Base-by-base conservation (phyloP, 805 yeast genomes). In the Saccharomycopsis vini region DNA sequence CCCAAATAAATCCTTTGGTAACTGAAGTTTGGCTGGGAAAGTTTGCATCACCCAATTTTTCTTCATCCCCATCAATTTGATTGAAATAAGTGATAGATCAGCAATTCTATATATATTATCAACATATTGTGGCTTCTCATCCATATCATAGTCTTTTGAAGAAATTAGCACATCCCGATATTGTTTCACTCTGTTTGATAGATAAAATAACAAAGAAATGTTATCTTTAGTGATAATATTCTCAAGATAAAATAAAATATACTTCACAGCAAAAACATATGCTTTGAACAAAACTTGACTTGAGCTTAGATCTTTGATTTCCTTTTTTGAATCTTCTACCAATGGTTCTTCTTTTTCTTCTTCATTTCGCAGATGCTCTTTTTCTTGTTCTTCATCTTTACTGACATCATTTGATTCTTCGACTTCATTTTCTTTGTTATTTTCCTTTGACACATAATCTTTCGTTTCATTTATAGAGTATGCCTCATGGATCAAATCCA, bases 111-210 rank as follows among this genome's bases (percentile, higher is more conserved):
- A 88, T 30, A 87, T 61, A 26, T 71, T 69, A 13, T 61, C 49
- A 1, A 56, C 61, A 26, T 56, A 56, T n/a, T 48, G 49, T 12
- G 63, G 56, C 21, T 2, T 23, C 13, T 26, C 40, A 7, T 32
- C 39, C 18, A 37, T 22, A 20, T 53, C 56, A 24, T 55, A 57
- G 32, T 59, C 64, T 3, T 54, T 57, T 4, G 62, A 64, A 4
- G 64, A 70, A 3, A 66, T 52, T 50, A 67, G 38, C 7, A 69
- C 71, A 62, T 86, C 95, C 41, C 77, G 69, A 53, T 79, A 82
- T 58, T 85, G 94, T 56, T 86, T 87, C 16, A 86, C 72, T 43
- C 95, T 69, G 46, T 82, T 82, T 0, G 92, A 77, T 40, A 85
- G 64, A 58, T 88, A 87, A 56, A 76, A 87, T 4, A 88, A 58